Evolutionary conservation across 345 rosid genomes (phyloP).

Genomic region (Cardamine chenopodiifolia): DNA sequence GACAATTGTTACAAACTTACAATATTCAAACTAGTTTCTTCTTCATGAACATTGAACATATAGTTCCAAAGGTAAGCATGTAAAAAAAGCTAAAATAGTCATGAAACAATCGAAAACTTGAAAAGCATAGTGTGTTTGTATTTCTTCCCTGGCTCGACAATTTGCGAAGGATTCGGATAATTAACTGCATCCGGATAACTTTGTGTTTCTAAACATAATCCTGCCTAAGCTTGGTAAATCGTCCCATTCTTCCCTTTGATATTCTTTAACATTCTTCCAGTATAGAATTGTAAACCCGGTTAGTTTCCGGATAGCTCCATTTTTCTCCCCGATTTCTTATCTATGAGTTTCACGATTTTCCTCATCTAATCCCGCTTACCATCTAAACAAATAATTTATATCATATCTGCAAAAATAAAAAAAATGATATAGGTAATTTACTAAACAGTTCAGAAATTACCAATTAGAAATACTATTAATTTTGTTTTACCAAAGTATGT

Average conservation of each 20-base stretch:
- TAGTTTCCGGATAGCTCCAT: conserved; percentile 69
- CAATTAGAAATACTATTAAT: neutral
- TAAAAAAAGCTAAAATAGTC: neutral
- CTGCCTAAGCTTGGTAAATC: conserved; percentile 60
- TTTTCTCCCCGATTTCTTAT: conserved; percentile 65
- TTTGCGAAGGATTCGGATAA: conserved; percentile 69
- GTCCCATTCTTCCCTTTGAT: conserved; percentile 76
- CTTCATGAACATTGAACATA: conserved; percentile 2
- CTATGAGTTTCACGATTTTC: conserved; percentile 61
- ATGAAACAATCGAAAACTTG: conserved; percentile 54
- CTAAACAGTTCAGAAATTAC: neutral
- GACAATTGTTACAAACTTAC: conserved; percentile 22
- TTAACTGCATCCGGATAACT: conserved; percentile 77
- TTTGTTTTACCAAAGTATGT: neutral
- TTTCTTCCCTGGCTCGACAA: conserved; percentile 55
- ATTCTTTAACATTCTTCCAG: conserved; percentile 55
- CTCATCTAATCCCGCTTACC: conserved; percentile 43
- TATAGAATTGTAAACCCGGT: conserved; percentile 83
- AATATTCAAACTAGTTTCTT: conserved; percentile 6
- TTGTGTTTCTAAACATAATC: conserved; percentile 87
- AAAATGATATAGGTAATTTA: neutral
- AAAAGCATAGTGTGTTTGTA: conserved; percentile 72
- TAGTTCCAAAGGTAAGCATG: conserved; percentile 2
- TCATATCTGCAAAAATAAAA: conserved; percentile 50
- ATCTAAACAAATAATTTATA: conserved; percentile 73